Conservation (phyloP, 2,329 filamentous ascomycete genomes). For the Knufia petricola region DNA sequence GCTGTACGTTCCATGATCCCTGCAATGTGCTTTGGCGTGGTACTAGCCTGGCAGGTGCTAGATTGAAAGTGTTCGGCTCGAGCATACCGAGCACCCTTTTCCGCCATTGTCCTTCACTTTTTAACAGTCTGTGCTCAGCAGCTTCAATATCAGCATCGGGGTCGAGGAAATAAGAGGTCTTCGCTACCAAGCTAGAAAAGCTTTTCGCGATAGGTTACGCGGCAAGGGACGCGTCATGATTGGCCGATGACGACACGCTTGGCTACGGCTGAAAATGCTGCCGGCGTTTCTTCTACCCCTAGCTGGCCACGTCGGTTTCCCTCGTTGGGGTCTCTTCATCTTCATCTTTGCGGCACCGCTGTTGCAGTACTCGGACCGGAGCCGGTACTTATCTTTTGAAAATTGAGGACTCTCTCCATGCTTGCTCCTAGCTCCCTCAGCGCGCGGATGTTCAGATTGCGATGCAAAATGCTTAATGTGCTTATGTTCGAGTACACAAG, state of each 20-base stretch:
- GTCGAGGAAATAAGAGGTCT: neutral
- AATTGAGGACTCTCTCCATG: neutral
- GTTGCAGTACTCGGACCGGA: neutral
- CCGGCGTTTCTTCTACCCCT: neutral
- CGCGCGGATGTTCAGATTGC: too few species aligned
- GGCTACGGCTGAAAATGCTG: constrained; percentile 15
- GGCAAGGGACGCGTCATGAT: neutral
- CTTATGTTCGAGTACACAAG: too few species aligned
- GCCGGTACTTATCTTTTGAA: neutral
- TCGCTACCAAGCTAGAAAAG: neutral
- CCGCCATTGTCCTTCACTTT: too few species aligned
- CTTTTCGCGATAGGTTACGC: constrained; percentile 3
- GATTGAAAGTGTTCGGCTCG: neutral
- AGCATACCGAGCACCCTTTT: neutral
- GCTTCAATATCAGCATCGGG: too few species aligned
- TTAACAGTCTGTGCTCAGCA: too few species aligned
- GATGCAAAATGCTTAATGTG: too few species aligned
- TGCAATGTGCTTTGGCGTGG: neutral
- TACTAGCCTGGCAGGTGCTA: neutral
- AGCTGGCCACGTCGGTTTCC: neutral
- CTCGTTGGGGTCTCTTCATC: neutral
- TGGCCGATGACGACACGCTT: constrained; percentile 14
- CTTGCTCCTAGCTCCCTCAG: too few species aligned
- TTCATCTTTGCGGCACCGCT: neutral
- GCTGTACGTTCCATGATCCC: neutral